Evolutionary conservation across 1,139 yeast genomes (phyloP).

Genomic region (Waltiozyma solani): DNA sequence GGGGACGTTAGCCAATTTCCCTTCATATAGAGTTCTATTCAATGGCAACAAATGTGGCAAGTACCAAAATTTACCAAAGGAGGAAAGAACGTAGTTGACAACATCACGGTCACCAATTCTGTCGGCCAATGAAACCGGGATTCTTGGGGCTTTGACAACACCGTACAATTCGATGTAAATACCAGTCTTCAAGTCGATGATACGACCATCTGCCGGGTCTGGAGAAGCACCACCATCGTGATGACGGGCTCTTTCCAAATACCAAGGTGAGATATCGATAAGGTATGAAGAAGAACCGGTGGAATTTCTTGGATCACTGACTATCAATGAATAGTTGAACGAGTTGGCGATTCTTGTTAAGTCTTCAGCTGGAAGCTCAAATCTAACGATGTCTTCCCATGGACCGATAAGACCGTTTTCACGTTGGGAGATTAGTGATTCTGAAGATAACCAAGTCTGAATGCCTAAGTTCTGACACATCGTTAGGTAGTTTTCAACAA

Average conservation of each 20-base stretch:
- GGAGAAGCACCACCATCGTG: constrained; percentile 30
- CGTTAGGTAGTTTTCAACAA: constrained; percentile 37
- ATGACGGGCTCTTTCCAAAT: constrained; percentile 29
- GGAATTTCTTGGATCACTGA: constrained; percentile 29
- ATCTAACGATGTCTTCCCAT: constrained; percentile 43
- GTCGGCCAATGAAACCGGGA: constrained; percentile 10
- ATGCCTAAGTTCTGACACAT: constrained; percentile 31
- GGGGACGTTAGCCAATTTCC: constrained; percentile 24
- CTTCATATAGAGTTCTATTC: constrained; percentile 24
- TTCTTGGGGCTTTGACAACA: constrained; percentile 16
- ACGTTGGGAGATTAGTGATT: constrained; percentile 42
- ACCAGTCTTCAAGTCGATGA: constrained; percentile 41
- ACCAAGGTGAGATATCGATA: constrained; percentile 38
- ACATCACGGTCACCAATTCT: constrained; percentile 10
- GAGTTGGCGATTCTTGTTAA: constrained; percentile 29
- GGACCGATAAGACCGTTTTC: constrained; percentile 44
- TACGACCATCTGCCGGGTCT: constrained; percentile 42
- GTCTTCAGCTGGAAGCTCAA: constrained; percentile 38
- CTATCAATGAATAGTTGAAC: constrained; percentile 36
- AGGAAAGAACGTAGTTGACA: constrained; percentile 21
- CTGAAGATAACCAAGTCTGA: constrained; percentile 44
- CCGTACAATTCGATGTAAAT: constrained; percentile 38
- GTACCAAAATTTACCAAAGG: constrained; percentile 25
- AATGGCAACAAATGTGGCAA: constrained; percentile 23
- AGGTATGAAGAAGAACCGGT: constrained; percentile 28